Evolutionary conservation across 1,139 yeast genomes (phyloP), one percentile per base, ranked within the genome.

Genomic region (Ogataea hybrid): DNA sequence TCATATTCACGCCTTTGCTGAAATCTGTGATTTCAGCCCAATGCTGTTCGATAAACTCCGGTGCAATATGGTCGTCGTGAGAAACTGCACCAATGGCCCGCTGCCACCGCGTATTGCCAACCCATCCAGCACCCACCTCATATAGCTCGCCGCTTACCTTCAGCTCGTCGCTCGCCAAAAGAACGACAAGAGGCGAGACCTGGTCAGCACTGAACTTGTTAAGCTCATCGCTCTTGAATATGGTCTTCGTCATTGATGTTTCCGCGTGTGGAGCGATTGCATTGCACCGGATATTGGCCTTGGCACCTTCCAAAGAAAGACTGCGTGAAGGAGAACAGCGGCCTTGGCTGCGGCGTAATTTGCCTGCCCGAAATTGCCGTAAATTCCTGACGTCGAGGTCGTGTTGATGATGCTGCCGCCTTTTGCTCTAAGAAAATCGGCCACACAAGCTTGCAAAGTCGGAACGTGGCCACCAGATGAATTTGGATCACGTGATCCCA

Each of bases 281-380:
- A 63, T 90, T 87, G 47, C 81, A 92, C 60, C 74, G 73, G 56
- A 92, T 87, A 61, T 84, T 81, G 60, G 71, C 63, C 67, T 78
- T 88, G 48, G 81, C 79, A 58, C 98, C 98, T 69, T 92, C 98
- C 52, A 85, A 73, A 20, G 97, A 97, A 51, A 88, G 65, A 32
- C 97, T 85, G 64, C 25, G 96, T 75, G 57, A 92, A 77, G 27
- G 96, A 96, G 68, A 50, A 92, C 81, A 25, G 90, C 97, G 46
- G 86, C 79, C 71, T 92, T 92, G 39, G 97, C 97, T 37, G 97
- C 80, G 27, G 96, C 81, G 64, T 92, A 92, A 71, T 92, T 92
- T 47, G 97, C 86, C 70, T 92, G 98, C 41, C 98, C 98, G 68
- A 92, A 92, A 71, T 86, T 88, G 56, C 97, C 97, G 65, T 92